phyloP scores from a whole-genome alignment of 2,329 filamentous ascomycete genomes.

The Stachybotrys elegans region DNA sequence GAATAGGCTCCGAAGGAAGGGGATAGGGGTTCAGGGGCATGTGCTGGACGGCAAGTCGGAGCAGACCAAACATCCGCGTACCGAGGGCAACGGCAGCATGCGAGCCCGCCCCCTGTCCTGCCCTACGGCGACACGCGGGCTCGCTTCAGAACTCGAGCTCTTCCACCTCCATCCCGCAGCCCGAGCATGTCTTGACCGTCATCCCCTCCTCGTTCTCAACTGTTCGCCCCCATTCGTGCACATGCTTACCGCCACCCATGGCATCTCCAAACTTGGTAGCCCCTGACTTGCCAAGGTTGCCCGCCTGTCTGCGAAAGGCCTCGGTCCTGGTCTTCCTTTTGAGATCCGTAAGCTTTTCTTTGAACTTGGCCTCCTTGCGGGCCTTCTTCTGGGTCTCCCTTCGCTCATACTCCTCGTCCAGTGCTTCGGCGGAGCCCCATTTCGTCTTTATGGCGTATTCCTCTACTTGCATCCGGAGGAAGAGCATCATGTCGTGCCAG shows the following conservation, averaged over 20 bases:
- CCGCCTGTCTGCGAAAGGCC: conserved; percentile 71
- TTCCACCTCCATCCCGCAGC: conserved; percentile 75
- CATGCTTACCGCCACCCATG: conserved; percentile 67
- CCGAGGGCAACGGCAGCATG: too few relatives aligned
- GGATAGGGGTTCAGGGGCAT: too few relatives aligned
- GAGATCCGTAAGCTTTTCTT: conserved; percentile 78
- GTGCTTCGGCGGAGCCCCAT: conserved; percentile 81
- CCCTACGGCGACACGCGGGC: too few relatives aligned
- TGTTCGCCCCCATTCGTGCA: conserved; percentile 78
- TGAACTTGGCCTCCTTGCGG: conserved; percentile 87
- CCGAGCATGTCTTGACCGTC: conserved; percentile 73
- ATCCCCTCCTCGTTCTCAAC: conserved; percentile 68
- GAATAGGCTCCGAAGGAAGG: too few relatives aligned
- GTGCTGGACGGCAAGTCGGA: too few relatives aligned
- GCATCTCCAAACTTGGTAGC: conserved; percentile 70
- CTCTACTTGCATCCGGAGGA: conserved; percentile 88
- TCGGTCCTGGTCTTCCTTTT: conserved; percentile 94
- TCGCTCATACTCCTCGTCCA: conserved; percentile 84
- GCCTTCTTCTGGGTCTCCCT: conserved; percentile 75
- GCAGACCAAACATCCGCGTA: too few relatives aligned
- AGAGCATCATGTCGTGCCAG: conserved; percentile 99
- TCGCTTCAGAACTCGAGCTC: conserved; percentile 61
- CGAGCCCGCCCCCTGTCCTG: too few relatives aligned
- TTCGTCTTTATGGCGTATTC: conserved; percentile 86
- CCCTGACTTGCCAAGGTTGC: conserved; percentile 47